Evolutionary conservation across 2,329 filamentous ascomycete species (phyloP).

Genomic region (Cladophialophora immunda): DNA sequence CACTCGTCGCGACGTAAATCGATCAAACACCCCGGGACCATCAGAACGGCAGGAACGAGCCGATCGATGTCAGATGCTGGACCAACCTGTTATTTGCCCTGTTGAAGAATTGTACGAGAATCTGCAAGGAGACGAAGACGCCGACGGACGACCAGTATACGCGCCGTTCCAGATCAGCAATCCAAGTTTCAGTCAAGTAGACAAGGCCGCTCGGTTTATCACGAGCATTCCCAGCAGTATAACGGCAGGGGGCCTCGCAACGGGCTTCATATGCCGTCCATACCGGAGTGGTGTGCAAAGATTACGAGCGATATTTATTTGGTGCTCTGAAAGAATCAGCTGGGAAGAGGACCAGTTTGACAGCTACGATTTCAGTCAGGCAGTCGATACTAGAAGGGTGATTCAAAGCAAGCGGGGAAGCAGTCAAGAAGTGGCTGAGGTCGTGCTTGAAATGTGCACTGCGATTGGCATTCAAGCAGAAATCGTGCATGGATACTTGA

Average conservation of each 20-base stretch:
- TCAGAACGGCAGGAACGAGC: slow-evolving; percentile 85
- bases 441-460: slow-evolving; percentile 92
- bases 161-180: slow-evolving; percentile 72
- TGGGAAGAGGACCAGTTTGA: slow-evolving; percentile 96
- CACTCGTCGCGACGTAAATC: slow-evolving; percentile 91
- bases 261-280: slow-evolving; percentile 90
- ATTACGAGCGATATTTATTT: slow-evolving; percentile 93
- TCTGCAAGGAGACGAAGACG: slow-evolving; percentile 88
- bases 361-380: slow-evolving; percentile 27
- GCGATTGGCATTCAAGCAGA: slow-evolving; percentile 90
- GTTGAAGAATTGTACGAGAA: slow-evolving; percentile 87
- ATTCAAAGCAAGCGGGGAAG: slow-evolving; percentile 85
- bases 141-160: slow-evolving; percentile 81
- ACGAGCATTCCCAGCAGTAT: slow-evolving; percentile 82
- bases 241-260: slow-evolving; percentile 82
- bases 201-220: slow-evolving; percentile 94
- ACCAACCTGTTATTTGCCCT: slow-evolving; percentile 85
- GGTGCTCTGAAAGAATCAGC: slow-evolving; percentile 91
- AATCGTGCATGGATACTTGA: slow-evolving; percentile 87
- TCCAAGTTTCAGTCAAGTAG: slow-evolving; percentile 85
- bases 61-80: slow-evolving; percentile 94
- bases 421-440: slow-evolving; percentile 84
- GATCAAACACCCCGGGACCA: slow-evolving; percentile 89
- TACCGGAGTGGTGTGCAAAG: slow-evolving; percentile 94
- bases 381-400: slow-evolving; percentile 79